These are phyloP conservation scores for Penicillium malachiteum DNA, from an alignment of 495 filamentous ascomycete species.

Conservation along the genomic window DNA sequence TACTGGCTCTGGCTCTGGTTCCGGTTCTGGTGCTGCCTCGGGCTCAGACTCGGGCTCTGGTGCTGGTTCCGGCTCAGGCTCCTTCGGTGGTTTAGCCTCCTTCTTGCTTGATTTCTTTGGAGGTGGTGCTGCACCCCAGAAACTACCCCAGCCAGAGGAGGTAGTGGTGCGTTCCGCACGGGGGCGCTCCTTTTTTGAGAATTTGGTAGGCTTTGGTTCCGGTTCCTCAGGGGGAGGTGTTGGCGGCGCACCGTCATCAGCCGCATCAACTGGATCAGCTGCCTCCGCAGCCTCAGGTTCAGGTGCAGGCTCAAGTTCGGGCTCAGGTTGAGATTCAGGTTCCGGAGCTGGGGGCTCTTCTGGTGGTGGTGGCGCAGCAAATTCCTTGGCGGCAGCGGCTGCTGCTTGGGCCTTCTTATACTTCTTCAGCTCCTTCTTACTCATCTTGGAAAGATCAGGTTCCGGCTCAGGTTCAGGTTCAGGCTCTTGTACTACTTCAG, in stretches of 20 bases:
- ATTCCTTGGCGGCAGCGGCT: conserved; percentile 66
- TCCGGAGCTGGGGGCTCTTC: conserved; percentile 26
- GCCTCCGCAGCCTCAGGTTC: conserved; percentile 15
- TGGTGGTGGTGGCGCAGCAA: conserved; percentile 55
- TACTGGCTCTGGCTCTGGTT: conserved; percentile 27
- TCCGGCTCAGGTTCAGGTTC: conserved; percentile 30
- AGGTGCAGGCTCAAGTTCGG: conserved; percentile 11
- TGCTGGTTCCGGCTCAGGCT: conserved; percentile 30
- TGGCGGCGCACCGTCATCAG: conserved; percentile 38
- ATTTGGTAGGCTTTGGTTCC: conserved; percentile 41
- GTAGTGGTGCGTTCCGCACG: conserved; percentile 51
- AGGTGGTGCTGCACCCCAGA: conserved; percentile 54
- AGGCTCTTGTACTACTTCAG: conserved; percentile 7
- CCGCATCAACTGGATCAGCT: conserved; percentile 11
- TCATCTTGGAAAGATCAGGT: conserved; percentile 28
- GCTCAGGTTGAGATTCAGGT: conserved; percentile 12
- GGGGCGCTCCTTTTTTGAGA: conserved; percentile 59
- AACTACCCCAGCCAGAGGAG: conserved; percentile 52
- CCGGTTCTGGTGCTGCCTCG: conserved; percentile 22
- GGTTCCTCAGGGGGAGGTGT: conserved; percentile 47
- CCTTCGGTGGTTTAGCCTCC: conserved; percentile 26
- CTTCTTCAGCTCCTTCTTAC: conserved; percentile 33
- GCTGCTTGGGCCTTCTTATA: conserved; percentile 33
- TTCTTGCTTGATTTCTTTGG: conserved; percentile 50
- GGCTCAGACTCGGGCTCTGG: conserved; percentile 31